phyloP scores from a whole-genome alignment of 1,284 basidiomycete genomes.

The Tylopilus orsonianus region DNA sequence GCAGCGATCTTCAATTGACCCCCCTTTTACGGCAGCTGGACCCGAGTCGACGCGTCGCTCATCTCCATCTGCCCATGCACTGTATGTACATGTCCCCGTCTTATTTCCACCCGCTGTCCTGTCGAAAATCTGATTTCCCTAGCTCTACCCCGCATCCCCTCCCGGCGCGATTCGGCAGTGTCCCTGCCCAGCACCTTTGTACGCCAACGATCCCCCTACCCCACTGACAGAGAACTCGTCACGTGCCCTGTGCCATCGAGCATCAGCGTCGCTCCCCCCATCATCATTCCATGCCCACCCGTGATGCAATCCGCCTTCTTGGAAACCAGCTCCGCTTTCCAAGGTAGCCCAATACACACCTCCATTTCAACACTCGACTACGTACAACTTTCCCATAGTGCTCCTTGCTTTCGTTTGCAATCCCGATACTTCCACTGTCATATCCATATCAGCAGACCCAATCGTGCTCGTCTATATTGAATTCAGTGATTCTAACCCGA shows the following conservation, averaged over 20 bases:
- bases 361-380: conserved; percentile 5
- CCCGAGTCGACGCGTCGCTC: conserved; percentile 2
- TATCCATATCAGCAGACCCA: not conserved
- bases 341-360: conserved; percentile 6
- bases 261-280: not conserved
- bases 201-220: conserved; percentile 1
- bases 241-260: conserved; percentile 4
- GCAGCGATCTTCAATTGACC: conserved; percentile 21
- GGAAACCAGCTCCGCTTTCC: conserved; percentile 16
- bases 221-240: conserved; percentile 15
- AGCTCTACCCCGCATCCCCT: conserved; percentile 15
- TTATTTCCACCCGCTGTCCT: too few relatives aligned
- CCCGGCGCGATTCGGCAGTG: conserved; percentile 8
- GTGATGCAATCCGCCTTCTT: conserved; percentile 14
- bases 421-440: conserved; percentile 3
- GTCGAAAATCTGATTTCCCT: too few relatives aligned
- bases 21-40: conserved; percentile 12
- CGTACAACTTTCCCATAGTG: too few relatives aligned
- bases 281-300: conserved; percentile 4
- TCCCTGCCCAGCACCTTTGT: not conserved
- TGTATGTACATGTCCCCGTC: too few relatives aligned
- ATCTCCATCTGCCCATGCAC: too few relatives aligned
- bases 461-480: conserved; percentile 3
- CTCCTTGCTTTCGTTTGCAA: not conserved
- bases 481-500: conserved; percentile 18